phyloP scores from a whole-genome alignment of 1,284 basidiomycete species.

The Sporisorium exsertum region DNA sequence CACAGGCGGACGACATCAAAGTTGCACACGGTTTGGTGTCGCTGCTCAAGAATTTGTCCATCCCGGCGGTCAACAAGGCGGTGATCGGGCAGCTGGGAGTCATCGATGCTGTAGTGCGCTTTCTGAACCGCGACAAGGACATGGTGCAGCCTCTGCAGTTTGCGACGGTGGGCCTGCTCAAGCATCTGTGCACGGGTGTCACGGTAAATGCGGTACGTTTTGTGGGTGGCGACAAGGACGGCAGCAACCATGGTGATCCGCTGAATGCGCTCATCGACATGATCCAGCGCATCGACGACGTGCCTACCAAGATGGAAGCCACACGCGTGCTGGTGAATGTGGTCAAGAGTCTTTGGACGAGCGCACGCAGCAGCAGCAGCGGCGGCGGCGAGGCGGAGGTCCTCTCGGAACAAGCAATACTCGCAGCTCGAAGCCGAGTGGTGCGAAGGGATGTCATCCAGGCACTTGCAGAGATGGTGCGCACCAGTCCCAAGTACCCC shows the following conservation, averaged over 20 bases:
- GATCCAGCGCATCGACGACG: conserved; percentile 81
- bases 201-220: conserved; percentile 74
- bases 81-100: conserved; percentile 46
- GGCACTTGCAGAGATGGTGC: conserved; percentile 79
- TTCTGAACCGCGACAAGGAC: conserved; percentile 51
- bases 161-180: conserved; percentile 85
- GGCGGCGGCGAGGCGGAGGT: neutral
- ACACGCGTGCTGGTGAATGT: conserved; percentile 87
- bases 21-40: conserved; percentile 57
- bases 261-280: conserved; percentile 80
- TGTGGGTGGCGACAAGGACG: conserved; percentile 69
- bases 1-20: conserved; percentile 50
- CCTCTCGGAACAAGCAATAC: neutral
- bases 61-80: conserved; percentile 57
- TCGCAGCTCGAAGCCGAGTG: conserved; percentile 21
- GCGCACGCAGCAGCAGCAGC: conserved; percentile 3
- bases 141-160: conserved; percentile 78
- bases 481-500: conserved; percentile 82
- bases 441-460: conserved; percentile 40
- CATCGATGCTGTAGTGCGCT: conserved; percentile 25
- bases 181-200: conserved; percentile 81
- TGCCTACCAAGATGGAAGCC: conserved; percentile 86
- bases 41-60: conserved; percentile 62
- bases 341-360: conserved; percentile 70
- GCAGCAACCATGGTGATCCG: conserved; percentile 50